Base-by-base conservation (phyloP, 2,329 filamentous ascomycete genomes). In the Chalaropsis ovoidea region DNA sequence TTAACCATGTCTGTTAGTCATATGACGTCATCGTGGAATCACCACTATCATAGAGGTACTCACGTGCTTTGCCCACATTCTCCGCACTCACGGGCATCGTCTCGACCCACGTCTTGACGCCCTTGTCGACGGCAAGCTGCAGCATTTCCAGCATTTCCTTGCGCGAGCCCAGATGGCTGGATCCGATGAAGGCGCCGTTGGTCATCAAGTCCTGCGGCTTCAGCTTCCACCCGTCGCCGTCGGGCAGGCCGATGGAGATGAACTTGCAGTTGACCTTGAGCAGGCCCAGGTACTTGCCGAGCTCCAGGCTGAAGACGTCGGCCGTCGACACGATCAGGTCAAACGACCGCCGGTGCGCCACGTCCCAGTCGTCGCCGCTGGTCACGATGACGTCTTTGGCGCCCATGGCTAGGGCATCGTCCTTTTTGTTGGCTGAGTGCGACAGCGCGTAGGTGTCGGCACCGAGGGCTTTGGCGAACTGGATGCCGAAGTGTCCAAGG, bases 251-350 rank as follows among this genome's bases (percentile, higher is more conserved):
- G 64, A 93, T 88, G 71, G 82, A 88, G 74, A 93, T 83, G 84
- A 88, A 94, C 72, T 81, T 82, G 67, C 87, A 89, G 77, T 91
- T 88, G 66, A 93, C 86, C 76, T 93, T 90, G 73, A 95, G 82
- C 71, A 91, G 82, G 68, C 82, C 83, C 71, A 95, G 83, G 78
- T 94, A 95, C 69, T 86, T 81, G 63, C 76, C 75, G 41, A 90
- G 77, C 72, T 89, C 83, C 76, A 90, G 89, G 61, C 79, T 81
- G 63, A 85, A 82, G 63, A 83, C 86, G 43, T 81, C 84, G 72
- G 84, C 88, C 70, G 88, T 86, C 1, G 84, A 88, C 75, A 90
- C 74, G 71, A 90, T 87, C 62, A 90, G 78, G 75, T 91, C 87
- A 68, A 90, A 87, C 0, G 80, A 82, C 72, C 81, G 78, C 67